Base-by-base conservation (phyloP, 352 stramenopile genomes). In the Pythium sukuiense region DNA sequence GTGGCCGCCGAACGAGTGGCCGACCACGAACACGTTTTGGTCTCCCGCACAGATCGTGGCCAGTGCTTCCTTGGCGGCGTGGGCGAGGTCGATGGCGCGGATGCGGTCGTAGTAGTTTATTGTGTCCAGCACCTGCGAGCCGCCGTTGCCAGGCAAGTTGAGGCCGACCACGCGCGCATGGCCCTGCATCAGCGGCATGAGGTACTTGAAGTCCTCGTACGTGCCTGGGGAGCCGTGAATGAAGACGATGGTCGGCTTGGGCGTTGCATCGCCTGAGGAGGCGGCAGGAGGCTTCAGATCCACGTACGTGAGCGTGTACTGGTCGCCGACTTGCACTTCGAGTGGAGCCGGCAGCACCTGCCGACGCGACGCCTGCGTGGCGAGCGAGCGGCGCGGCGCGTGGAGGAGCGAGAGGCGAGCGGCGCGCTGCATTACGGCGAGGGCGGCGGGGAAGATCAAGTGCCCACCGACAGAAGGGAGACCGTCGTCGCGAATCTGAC, bases 201-300 rank as follows among this genome's bases (percentile, higher is more conserved):
- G 33, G 67, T 87, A 67, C 20, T 73, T 71, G 62, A 83, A 87
- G 55, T 85, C 76, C 27, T 75, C 67, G 61, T 77, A 78, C 55
- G 70, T 77, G 4, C 79, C 79, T 32, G 79, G 76, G 14, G 79
- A 76, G 5, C 79, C 77, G 41, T 88, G 80, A 6, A 88, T 49
- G 43, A 88, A 58, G 12, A 81, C 76, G 20, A 84, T 61, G 1
- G 76, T 79, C 45, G 66, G 45, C 0, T 61, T 7, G 0, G 30
- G 20, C 20, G 49, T 5, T 4, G 18, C 35, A 8, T 35, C 55
- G 11, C 18, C 5, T 52, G 54, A 64, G 43, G 7, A 49, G 11
- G n/a, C 20, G 16, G 32, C 2, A 4, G 24, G 26, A 16, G 59
- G 53, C 41, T 61, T 35, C 16, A 67, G 20, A n/a, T 71, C 58